Evolutionary conservation across 352 stramenopile genomes (phyloP), one percentile per base, ranked within the genome.

Genomic region (Pilasporangium apinafurcum): DNA sequence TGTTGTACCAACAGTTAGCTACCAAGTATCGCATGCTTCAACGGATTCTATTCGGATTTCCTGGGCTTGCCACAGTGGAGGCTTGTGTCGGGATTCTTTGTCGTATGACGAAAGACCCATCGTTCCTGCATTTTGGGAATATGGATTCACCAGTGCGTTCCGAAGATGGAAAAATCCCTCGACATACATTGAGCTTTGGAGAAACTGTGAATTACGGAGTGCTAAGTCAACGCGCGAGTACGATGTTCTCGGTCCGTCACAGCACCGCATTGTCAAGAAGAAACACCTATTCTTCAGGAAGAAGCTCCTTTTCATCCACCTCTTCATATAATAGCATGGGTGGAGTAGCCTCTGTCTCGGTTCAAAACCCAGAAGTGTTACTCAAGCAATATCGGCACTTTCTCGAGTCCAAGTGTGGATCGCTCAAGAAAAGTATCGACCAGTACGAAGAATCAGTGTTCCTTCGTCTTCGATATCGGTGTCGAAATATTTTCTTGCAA

Each of bases 21-120:
- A 83, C 70, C 14, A 87, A 86, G 37, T 83, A 78, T 21, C 62
- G 74, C 8, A 89, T 89, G 76, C 51, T 92, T 30, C 63, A 84
- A 33, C 76, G 79, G 25, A 84, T 92, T 39, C 51, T 92, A 4
- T 92, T 88, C 24, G 67, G 74, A 0, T 92, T 88, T 48, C 76
- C 79, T 13, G 68, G 57, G 18, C 62, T 92, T 16, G 59, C 57
- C 10, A 89, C 79, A 10, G 76, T 88, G 18, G 79, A 92, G 38
- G 66, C 74, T 0, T 89, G 72, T 17, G 72, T 89, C 24, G 74
- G 72, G 1, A 84, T 92, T 56, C 40, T 92, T 1, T 79, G 62
- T 16, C 65, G 76, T 37, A 88, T 91, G 79, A 87, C 71, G 10
- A 86, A 81, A 36, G 83, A 69, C 14, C 66, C 74, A 28, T 67